A percentile compares a stretch with the other conserved stretches of the same genome.
Evolutionary conservation across 2,329 filamentous ascomycete genomes (phyloP).

Genomic region (Lachnellula willkommii): DNA sequence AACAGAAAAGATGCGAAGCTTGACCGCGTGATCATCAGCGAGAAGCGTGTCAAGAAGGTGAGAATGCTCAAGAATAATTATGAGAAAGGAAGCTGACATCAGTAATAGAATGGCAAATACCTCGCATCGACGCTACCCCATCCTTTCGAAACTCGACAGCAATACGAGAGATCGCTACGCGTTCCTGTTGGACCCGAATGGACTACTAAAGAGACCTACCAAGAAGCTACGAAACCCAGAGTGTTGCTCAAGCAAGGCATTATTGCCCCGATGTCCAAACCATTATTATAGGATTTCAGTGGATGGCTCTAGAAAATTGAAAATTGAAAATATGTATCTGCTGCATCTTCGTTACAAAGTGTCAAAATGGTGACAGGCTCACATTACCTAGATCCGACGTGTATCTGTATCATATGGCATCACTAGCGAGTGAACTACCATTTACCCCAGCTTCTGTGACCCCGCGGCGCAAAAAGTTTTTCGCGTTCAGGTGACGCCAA

Average conservation of each 20-base stretch:
- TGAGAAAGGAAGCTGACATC: conserved; percentile 5
- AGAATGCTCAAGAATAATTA: conserved; percentile 17
- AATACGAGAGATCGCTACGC: conserved; percentile 85
- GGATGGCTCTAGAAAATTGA: background rate
- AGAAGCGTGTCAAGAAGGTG: conserved; percentile 86
- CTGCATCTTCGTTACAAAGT: too few relatives aligned
- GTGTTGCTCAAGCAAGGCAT: conserved; percentile 87
- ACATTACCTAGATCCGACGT: too few relatives aligned
- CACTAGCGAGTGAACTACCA: too few relatives aligned
- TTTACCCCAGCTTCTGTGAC: too few relatives aligned
- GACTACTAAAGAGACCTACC: conserved; percentile 93
- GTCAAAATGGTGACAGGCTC: too few relatives aligned
- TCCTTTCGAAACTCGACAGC: conserved; percentile 78
- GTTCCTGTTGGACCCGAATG: conserved; percentile 90
- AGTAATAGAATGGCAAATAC: conserved; percentile 70
- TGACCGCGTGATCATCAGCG: conserved; percentile 82
- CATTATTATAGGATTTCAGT: conserved; percentile 35
- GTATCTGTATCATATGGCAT: too few relatives aligned
- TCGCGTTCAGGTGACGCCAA: too few relatives aligned
- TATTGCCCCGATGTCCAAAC: conserved; percentile 82
- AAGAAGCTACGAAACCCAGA: conserved; percentile 81
- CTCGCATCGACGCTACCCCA: conserved; percentile 79
- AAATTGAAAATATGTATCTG: too few relatives aligned
- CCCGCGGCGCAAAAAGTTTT: too few relatives aligned
- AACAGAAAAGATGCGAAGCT: conserved; percentile 79